A percentile compares a stretch with the other conserved stretches of the same genome.
Evolutionary conservation across 768 basidiomycete genomes (phyloP).

Genomic region (Boletus coccyginus): DNA sequence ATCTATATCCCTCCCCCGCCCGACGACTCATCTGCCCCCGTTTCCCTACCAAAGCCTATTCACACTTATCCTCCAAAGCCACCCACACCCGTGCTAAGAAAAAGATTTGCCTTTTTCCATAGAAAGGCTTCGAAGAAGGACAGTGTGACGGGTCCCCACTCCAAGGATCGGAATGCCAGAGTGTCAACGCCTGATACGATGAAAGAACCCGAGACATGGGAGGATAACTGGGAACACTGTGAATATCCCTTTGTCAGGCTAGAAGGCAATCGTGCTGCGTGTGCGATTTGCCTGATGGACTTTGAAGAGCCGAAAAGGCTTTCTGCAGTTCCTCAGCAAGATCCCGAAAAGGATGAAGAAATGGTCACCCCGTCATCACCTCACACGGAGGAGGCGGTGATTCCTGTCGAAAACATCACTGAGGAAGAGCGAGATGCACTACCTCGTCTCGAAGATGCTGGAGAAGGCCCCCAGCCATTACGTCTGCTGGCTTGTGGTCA

Average conservation of each 20-base stretch:
- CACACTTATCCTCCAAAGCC: slow-evolving; percentile 64
- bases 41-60: slow-evolving; percentile 46
- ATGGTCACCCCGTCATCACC: slow-evolving; percentile 8
- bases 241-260: slow-evolving; percentile 81
- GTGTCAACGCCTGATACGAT: slow-evolving; percentile 10
- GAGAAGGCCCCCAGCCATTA: slow-evolving; percentile 74
- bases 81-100: slow-evolving; percentile 30
- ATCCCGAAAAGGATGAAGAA: slow-evolving; percentile 24
- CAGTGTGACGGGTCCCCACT: slow-evolving; percentile 9
- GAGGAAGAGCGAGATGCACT: slow-evolving; percentile 41
- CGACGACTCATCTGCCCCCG: slow-evolving; percentile 36
- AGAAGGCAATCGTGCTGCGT: slow-evolving; percentile 79
- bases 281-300: slow-evolving; percentile 82
- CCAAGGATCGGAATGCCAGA: slow-evolving; percentile 17
- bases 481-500: slow-evolving; percentile 78
- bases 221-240: slow-evolving; percentile 73
- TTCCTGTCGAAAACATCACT: slow-evolving; percentile 35
- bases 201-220: slow-evolving; percentile 55
- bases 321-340: slow-evolving; percentile 25
- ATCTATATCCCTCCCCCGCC: slow-evolving; percentile 84
- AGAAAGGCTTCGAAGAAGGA: slow-evolving; percentile 26
- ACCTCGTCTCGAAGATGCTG: slow-evolving; percentile 64
- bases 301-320: slow-evolving; percentile 67
- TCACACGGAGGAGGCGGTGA: slow-evolving; percentile 23
- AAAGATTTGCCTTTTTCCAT: slow-evolving; percentile 55